Evolutionary conservation across 257 asterid species (phyloP).

Genomic region (Anisodus acutangulus): DNA sequence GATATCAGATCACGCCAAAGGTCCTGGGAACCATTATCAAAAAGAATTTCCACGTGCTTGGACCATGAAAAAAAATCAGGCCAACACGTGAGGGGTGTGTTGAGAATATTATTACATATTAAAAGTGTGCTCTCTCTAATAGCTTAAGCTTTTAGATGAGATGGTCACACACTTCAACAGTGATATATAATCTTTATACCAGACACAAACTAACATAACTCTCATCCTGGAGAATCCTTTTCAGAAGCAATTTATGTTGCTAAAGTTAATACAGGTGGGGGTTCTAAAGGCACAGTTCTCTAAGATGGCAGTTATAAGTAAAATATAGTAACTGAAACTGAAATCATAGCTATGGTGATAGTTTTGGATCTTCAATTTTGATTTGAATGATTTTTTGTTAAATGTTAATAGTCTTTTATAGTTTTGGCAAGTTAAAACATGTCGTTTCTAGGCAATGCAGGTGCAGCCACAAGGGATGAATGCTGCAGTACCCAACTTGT

Average conservation of each 20-base stretch:
- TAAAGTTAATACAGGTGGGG: neutral
- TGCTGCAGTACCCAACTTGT: neutral
- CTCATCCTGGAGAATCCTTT: neutral
- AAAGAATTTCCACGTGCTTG: no score
- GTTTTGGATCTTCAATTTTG: neutral
- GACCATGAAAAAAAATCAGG: no score
- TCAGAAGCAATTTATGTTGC: neutral
- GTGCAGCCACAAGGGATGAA: neutral
- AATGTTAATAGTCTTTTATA: neutral
- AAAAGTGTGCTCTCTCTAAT: no score
- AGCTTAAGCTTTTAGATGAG: no score
- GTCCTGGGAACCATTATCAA: no score
- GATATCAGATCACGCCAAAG: no score
- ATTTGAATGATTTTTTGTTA: neutral
- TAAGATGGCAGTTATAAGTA: neutral
- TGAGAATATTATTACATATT: no score
- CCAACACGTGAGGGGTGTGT: no score
- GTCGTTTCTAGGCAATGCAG: conserved; percentile 1
- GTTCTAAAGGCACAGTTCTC: neutral
- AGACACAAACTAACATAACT: neutral
- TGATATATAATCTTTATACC: neutral
- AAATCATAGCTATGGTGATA: neutral
- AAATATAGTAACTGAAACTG: neutral
- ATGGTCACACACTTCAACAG: neutral
- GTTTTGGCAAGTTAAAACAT: neutral